Base-by-base conservation (phyloP, 441 rosid species). In the Mallotus repandus region DNA sequence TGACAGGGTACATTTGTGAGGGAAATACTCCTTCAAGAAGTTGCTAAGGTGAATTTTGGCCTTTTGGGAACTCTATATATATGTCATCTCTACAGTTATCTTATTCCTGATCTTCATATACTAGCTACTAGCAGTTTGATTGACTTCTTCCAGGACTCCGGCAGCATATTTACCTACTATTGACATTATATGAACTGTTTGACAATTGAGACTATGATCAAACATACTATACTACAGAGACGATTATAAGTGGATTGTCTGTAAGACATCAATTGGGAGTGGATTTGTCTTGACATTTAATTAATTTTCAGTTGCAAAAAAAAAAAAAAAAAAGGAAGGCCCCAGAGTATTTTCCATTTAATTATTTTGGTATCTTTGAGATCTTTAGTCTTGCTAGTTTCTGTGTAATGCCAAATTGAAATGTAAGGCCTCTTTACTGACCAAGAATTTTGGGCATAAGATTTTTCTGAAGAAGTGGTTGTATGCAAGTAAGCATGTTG, bases 1-100 rank as follows among this genome's bases (percentile, higher is more conserved):
- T 85, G 76, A 74, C 87, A 95, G 99, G 99, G 98, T 70, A 78
- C 91, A 52, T 89, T 91, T 78, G 89, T 92, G 76, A 90, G 97
- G 86, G 98, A 95, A 79, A 89, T 95, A 76, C 83, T 95, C 77
- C 86, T 95, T 85, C 86, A 81, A 80, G 99, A 95, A 82, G 81
- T 92, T 58, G 89, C 97, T 13, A 95, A 95, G 97, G 99, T 93
- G 77, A 63, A 80, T 38, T 3, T 38, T 38, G 41, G 41, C 41
- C 5, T 66, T 77, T 83, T 57, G 54, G 41, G 41, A n/a, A 50
- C 62, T 29, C 72, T 2, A 29, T 29, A 13, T 46, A n/a, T n/a
- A 9, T 58, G 48, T 45, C 55, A 35, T 67, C 41, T 76, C 58
- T 65, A 35, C 68, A 21, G 50, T 69, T 63, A 64, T 57, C 58